Evolutionary conservation across 2,329 filamentous ascomycete species (phyloP).

Genomic region (Diaporthe caulivora): DNA sequence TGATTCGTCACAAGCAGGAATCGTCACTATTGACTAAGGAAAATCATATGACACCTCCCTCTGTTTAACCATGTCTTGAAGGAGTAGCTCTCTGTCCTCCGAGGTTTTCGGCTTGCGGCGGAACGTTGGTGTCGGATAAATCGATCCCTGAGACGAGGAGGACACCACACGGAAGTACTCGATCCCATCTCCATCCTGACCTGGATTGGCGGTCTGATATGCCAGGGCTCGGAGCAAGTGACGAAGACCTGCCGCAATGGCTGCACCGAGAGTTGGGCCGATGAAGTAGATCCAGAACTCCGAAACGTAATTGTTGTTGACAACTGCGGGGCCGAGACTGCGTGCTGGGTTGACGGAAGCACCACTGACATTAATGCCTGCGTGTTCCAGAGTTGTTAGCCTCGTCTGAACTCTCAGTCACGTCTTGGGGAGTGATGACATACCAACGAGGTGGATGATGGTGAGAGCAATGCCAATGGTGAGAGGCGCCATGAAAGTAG

Average conservation of each 20-base stretch:
- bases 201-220: slow-evolving; percentile 49
- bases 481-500: slow-evolving; percentile 57
- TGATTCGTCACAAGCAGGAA: background rate
- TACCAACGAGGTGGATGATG: slow-evolving; percentile 31
- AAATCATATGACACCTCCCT: slow-evolving; percentile 16
- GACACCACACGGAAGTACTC: slow-evolving; percentile 31
- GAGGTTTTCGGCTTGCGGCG: background rate
- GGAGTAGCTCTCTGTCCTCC: slow-evolving; percentile 8
- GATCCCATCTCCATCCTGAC: slow-evolving; percentile 43
- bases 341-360: slow-evolving; percentile 60
- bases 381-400: background rate
- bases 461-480: slow-evolving; percentile 13
- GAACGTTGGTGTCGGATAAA: background rate
- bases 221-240: slow-evolving; percentile 52
- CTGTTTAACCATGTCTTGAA: slow-evolving; percentile 8
- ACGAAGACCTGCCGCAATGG: slow-evolving; percentile 56
- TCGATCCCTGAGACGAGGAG: slow-evolving; percentile 15
- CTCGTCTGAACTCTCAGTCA: background rate
- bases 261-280: slow-evolving; percentile 60
- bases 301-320: slow-evolving; percentile 51
- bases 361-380: slow-evolving; percentile 48
- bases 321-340: slow-evolving; percentile 59
- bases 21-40: background rate
- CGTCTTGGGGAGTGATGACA: background rate
- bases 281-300: slow-evolving; percentile 66